Evolutionary conservation across 805 yeast genomes (phyloP).

Genomic region (Candida tibetensis): DNA sequence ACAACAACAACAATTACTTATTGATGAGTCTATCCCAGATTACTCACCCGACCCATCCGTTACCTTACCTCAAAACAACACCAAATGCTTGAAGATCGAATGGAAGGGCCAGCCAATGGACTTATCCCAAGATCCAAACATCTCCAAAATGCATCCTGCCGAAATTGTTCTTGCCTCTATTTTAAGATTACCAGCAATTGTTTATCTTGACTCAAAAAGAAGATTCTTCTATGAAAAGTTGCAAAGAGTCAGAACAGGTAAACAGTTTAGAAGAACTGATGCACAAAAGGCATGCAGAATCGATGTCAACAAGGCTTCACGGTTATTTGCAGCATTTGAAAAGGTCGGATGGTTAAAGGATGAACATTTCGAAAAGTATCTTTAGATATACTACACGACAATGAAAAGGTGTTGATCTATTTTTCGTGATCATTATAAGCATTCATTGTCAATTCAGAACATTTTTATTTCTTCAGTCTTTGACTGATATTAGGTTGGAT

Average conservation of each 20-base stretch:
- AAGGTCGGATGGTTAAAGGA: constrained; percentile 91
- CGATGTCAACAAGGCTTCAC: constrained; percentile 93
- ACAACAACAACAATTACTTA: constrained; percentile 46
- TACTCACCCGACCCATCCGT: constrained; percentile 64
- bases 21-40: constrained; percentile 74
- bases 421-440: background rate
- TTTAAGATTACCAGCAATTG: constrained; percentile 82
- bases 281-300: constrained; percentile 97
- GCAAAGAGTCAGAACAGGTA: constrained; percentile 60
- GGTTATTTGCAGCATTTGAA: constrained; percentile 87
- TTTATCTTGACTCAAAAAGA: constrained; percentile 66
- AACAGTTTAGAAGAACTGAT: constrained; percentile 92
- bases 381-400: constrained; percentile 8
- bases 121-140: constrained; percentile 71
- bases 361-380: constrained; percentile 46
- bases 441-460: too few species aligned
- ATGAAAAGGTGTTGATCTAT: too few species aligned
- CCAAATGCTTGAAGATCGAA: constrained; percentile 78
- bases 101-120: constrained; percentile 99
- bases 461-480: background rate
- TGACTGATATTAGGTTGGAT: background rate
- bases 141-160: constrained; percentile 80
- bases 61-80: constrained; percentile 61
- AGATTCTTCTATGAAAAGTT: constrained; percentile 89
- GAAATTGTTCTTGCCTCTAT: constrained; percentile 83